Base-by-base conservation (phyloP, 164 flowering plant genomes). In the Magnolia kwangsiensis region DNA sequence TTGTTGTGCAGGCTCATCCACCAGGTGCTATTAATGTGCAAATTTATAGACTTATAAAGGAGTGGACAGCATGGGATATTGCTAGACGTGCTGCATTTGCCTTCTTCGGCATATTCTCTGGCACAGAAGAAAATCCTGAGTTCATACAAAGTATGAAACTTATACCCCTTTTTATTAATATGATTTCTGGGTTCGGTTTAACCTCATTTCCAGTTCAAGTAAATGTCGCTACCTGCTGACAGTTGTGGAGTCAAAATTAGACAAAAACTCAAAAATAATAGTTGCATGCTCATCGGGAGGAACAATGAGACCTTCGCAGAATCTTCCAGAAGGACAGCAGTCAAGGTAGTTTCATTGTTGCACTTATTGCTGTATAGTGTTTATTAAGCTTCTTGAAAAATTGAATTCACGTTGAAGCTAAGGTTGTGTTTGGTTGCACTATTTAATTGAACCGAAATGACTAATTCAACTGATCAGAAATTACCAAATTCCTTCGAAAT, bases 1-100 rank as follows among this genome's bases (percentile, higher is more conserved):
- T 13, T 10, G 31, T 19, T 68, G 68, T 76, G 59, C 68, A 93
- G 99, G 95, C 80, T 80, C 98, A 96, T 84, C 93, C 98, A 49
- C 89, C 89, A 37, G 98, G 93, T 37, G 97, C 95, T 18, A 85
- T 93, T 18, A 96, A 96, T 85, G 97, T 88, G 65, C 96, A 96
- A 87, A 85, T 96, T 71, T 93, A 91, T 78, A 89, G 99, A 83
- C 96, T 96, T 10, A 93, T 96, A 85, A 96, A 91, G 85, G 97
- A 96, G 75, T 96, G 99, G 98, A 96, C 98, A 68, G 96, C 99
- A 21, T 96, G 99, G 99, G 99, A 96, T 82, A 96, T 96, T 63
- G 96, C 99, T 59, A 85, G 99, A 73, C 90, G 99, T 23, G 95
- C 89, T 81, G 99, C 98, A 79, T 96, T 96, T 87, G 98, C 98